Base-by-base conservation (phyloP, 1,139 yeast species). In the Scheffersomyces illinoinensis region DNA sequence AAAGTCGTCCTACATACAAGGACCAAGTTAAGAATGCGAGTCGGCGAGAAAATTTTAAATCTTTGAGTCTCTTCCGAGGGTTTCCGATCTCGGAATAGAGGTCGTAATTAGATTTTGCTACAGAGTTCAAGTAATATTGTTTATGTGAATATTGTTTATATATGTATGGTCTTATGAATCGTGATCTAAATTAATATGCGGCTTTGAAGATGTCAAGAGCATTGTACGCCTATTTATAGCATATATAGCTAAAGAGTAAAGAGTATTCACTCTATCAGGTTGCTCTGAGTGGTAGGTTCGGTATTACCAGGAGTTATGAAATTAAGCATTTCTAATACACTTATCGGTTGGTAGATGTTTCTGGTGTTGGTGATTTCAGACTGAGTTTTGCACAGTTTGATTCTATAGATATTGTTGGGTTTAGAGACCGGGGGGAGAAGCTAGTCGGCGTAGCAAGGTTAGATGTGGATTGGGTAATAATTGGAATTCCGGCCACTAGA, bases 291-390 rank as follows among this genome's bases (percentile, higher is more conserved):
- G 43, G 14, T 10, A 4, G 10, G 17, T 17, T 17, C 7, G 33
- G 33, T 24, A 24, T 24, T 33, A 4, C 17, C 43, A 12, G 33
- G 5, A 7, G 12, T 4, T 33, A 33, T 33, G 43, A 26, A 26
- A 10, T 12, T 33, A 12, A 4, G 14, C 12, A 21, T 14, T 33
- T 10, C 1, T 33, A 14, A 17, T 33, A 33, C 43, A 10, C 2
- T 33, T 33, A 33, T 33, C 43, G 14, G 10, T 33, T 33, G 43
- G 43, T n/a, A 19, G 54, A 26, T 14, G 50, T 18, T 18, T 53
- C 49, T 24, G 47, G 56, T 19, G 56, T 54, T 18, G 47, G 53
- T 24, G 53, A 51, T 26, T 24, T 51, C 21, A 24, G 18, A 51
- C 19, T 23, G 24, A 26, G 21, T 6, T 51, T 33, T 14, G 17